A percentile compares a stretch with the other conserved stretches of the same genome.
phyloP scores from a whole-genome alignment of 495 filamentous ascomycete species.

The Thermothielavioides terrestris region DNA sequence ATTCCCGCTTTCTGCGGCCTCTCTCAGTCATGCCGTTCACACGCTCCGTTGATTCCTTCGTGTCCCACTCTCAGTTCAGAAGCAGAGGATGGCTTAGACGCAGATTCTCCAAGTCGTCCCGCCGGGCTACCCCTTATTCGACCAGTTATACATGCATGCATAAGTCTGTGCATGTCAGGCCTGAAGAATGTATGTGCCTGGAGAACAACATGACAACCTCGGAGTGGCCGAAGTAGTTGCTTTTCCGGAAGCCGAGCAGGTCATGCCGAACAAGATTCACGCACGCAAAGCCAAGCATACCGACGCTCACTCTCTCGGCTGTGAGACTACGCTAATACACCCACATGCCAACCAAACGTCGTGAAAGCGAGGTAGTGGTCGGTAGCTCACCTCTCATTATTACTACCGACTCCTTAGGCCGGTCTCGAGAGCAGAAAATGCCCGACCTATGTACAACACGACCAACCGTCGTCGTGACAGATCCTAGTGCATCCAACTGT shows the following conservation, averaged over 20 bases:
- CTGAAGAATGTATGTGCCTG: background rate
- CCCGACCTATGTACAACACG: background rate
- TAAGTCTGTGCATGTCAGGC: too few relatives aligned
- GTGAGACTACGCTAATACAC: background rate
- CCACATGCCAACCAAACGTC: constrained; percentile 43
- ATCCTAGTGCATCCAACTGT: constrained; percentile 27
- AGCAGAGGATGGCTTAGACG: too few relatives aligned
- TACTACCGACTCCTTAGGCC: constrained; percentile 10
- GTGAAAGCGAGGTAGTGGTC: too few relatives aligned
- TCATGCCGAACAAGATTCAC: constrained; percentile 44
- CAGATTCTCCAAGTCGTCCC: too few relatives aligned
- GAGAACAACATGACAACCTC: background rate
- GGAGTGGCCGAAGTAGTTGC: background rate
- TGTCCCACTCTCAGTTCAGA: too few relatives aligned
- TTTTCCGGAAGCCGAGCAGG: constrained; percentile 20
- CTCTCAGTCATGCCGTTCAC: too few relatives aligned
- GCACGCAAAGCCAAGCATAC: constrained; percentile 32
- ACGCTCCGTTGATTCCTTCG: too few relatives aligned
- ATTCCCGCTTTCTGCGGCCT: too few relatives aligned
- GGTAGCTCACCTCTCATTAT: too few relatives aligned
- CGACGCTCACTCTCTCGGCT: constrained; percentile 3
- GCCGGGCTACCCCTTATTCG: too few relatives aligned
- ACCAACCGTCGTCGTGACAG: constrained; percentile 1
- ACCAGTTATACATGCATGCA: too few relatives aligned
- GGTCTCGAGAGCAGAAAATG: background rate